A percentile compares a stretch with the other conserved stretches of the same genome.
phyloP scores from a whole-genome alignment of 1,284 basidiomycete genomes.

The Veloporphyrellus conicus region DNA sequence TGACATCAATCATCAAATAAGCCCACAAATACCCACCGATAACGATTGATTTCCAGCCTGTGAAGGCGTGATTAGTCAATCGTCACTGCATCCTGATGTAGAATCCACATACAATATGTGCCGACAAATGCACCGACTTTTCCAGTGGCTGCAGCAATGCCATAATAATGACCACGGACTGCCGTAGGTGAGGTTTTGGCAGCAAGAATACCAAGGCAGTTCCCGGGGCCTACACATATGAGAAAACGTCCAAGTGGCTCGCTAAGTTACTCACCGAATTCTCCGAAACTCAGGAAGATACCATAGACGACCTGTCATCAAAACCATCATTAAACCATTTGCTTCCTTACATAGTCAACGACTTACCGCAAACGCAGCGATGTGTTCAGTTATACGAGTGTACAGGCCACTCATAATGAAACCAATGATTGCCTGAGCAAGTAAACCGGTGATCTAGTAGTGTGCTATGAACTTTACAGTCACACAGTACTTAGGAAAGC shows the following conservation, averaged over 20 bases:
- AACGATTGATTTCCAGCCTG: slow-evolving; percentile 70
- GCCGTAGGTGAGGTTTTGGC: slow-evolving; percentile 81
- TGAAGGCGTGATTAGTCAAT: slow-evolving; percentile 8
- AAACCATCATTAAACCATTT: neutral
- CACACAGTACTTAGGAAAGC: neutral
- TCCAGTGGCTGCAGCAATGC: slow-evolving; percentile 82
- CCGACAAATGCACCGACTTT: slow-evolving; percentile 87
- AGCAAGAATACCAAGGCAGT: slow-evolving; percentile 77
- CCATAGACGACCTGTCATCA: slow-evolving; percentile 70
- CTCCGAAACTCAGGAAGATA: slow-evolving; percentile 84
- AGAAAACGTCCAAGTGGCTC: neutral
- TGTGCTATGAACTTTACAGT: slow-evolving; percentile 1
- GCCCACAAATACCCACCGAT: slow-evolving; percentile 37
- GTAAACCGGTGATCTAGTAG: slow-evolving; percentile 60
- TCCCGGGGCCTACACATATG: slow-evolving; percentile 57
- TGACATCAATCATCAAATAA: slow-evolving; percentile 4
- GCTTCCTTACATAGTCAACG: neutral
- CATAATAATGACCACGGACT: slow-evolving; percentile 83
- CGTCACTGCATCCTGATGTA: neutral
- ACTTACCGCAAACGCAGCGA: slow-evolving; percentile 74
- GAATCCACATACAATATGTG: slow-evolving; percentile 56
- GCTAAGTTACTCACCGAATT: slow-evolving; percentile 47
- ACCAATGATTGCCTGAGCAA: slow-evolving; percentile 68
- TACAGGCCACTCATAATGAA: slow-evolving; percentile 86
- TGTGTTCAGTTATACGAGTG: slow-evolving; percentile 51